Evolutionary conservation across 208 protist genomes (phyloP), one percentile per base, ranked within the genome.

Genomic region (Trypanosoma boissoni): DNA sequence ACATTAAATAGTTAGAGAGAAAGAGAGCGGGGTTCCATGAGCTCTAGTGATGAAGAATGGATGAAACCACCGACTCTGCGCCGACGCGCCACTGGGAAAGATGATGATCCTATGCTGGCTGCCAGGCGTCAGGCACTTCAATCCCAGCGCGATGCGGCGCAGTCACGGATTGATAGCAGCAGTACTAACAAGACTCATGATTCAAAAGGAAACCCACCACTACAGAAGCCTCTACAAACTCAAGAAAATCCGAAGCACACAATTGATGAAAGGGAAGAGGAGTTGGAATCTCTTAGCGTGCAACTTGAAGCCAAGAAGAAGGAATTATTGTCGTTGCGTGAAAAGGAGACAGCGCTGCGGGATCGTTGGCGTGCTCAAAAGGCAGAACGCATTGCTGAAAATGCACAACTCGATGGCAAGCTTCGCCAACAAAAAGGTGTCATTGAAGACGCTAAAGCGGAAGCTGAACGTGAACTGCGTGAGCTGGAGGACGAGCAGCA

Each of bases 311-410:
- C 80, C 14, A 79, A 86, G 53, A 79, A 84, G 46, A 81, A 84
- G 58, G 39, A 75, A 27, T 58, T 92, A 9, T 56, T 68, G 34
- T 26, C 77, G 1, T 71, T 73, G 0, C 67, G 52, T 8, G 77
- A 87, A 51, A 74, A 76, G 10, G 86, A 92, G 51, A 39, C 44
- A 8, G 79, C 76, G 1, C 60, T 88, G 50, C n/a, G 62, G 10
- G 81, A 89, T 8, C 72, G 67, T 57, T 89, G 76, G 76, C 64
- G 79, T 3, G 60, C 72, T 14, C 65, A 76, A 9, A 92, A 89
- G 71, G 86, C 81, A 2, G 76, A 89, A 52, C 82, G 82, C 67
- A 43, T 70, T 41, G 78, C 81, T 0, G 81, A 92, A 72, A 79
- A 86, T 50, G 69, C 74, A 20, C 81, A 88, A 48, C 67, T 92